Base-by-base conservation (phyloP, 495 filamentous ascomycete species). In the Aspergillus indologenus region DNA sequence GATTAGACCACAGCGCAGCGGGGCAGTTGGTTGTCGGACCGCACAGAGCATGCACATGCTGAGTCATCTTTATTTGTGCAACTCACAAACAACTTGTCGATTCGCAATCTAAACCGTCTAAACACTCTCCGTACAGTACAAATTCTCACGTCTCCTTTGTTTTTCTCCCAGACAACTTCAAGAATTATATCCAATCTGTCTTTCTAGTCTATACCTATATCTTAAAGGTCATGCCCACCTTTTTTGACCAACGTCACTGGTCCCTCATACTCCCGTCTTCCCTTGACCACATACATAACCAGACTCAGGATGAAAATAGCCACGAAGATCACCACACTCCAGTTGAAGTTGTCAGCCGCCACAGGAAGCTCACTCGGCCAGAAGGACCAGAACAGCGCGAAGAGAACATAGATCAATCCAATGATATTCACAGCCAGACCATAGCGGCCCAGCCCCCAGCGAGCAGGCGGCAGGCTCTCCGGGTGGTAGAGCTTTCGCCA, bases 321-420 rank as follows among this genome's bases (percentile, higher is more conserved):
- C 8, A 57, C 67, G 47, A 76, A 82, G 8, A 82, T 76, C 5
- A 81, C 69, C 22, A 78, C 68, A 55, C 71, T 79, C 71, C 78
- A 81, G 54, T 83, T 81, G 68, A 81, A 79, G 1, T 58, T 72
- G 7, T 71, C 67, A 0, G 66, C 52, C 11, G 75, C 78, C 0
- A 75, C 65, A 1, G 71, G 62, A 1, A 63, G 44, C 21, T 66
- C 53, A 45, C 66, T 56, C 12, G 79, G 73, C 75, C 76, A 82
- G 60, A 81, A 79, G 26, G 60, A 70, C 64, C 65, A 78, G 45
- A 74, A 69, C 3, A 71, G 45, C 5, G 66, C 65, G 44, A 68
- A 70, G 1, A 54, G 49, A 5, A 50, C 51, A 54, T 72, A 81
- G 0, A 60, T 42, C 11, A 75, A 60, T 0, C 65, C 72, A 17